Base-by-base conservation (phyloP, 2,329 filamentous ascomycete genomes). In the Pseudocercospora musae region DNA sequence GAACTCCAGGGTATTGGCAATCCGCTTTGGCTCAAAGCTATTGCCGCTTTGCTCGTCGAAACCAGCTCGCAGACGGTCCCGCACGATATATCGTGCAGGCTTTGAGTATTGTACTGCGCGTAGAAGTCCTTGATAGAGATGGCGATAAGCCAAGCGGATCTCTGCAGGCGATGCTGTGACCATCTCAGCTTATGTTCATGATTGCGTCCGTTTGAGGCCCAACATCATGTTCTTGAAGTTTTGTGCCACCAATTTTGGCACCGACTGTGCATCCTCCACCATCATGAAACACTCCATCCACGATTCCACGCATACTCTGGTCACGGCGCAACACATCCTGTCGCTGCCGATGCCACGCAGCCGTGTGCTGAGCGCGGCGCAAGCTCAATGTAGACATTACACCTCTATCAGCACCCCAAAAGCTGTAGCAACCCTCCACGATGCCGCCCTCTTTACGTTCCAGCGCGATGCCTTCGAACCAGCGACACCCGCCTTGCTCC, bases 101-200 rank as follows among this genome's bases (percentile, higher is more conserved):
- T 84, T 83, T 13, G 89, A 85, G 78, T 87, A 90, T 66, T 89
- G 87, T 21, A 94, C 85, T 3, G 89, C 91, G 29, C 82, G 85
- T n/a, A 93, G 81, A 18, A 85, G 79, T 6, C 81, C 81, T 57
- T 88, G 86, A 72, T 89, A 89, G 33, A 95, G 80, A 62, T 84
- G 80, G 64, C 91, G 85, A 76, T 94, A 95, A 52, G 70, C 68
- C 15, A 62, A 66, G 21, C 69, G 29, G 10, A 72, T 55, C 52
- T 69, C 62, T 6, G 27, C 21, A 20, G 59, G 59, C 29, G 62
- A 44, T 18, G 50, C 37, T 18, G 37, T 52, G 42, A 50, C 60
- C 63, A 69, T 69, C 21, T 57, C 25, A 23, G 21, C 25, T 15
- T n/a, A 21, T 4, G 6, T 21, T 20, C 11, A 40, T 56, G 25